A percentile compares a stretch with the other conserved stretches of the same genome.
Conservation (phyloP, 202 grass and related monocot species). For the Schoenoplectus tabernaemontani region DNA sequence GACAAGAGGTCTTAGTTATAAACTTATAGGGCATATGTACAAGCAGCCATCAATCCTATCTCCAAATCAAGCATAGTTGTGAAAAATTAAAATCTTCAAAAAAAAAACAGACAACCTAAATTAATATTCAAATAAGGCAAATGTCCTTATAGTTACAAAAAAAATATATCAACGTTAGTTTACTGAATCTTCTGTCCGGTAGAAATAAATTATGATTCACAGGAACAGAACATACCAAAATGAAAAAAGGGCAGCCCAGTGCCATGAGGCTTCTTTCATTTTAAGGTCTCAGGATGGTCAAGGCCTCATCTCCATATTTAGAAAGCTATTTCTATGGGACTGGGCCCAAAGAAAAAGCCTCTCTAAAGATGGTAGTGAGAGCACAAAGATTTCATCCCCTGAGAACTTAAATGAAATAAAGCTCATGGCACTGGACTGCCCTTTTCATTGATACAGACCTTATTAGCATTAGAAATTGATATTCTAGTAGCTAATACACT, state of each 20-base stretch:
- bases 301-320: conserved; percentile 5
- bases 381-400: background rate
- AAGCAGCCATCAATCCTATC: background rate
- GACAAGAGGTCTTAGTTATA: background rate
- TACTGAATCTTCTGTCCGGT: background rate
- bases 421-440: conserved; percentile 20
- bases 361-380: background rate
- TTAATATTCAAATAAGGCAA: background rate
- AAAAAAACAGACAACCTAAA: background rate
- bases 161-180: background rate
- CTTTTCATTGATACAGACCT: conserved; percentile 13
- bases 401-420: conserved; percentile 16
- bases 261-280: conserved; percentile 20
- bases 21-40: background rate
- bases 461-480: background rate
- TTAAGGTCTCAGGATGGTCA: conserved; percentile 9
- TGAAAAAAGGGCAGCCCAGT: conserved; percentile 20
- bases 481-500: background rate
- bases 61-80: background rate
- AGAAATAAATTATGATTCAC: background rate
- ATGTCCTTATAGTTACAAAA: background rate
- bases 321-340: conserved; percentile 7
- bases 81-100: background rate
- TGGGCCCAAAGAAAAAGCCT: background rate
- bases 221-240: background rate